Percentiles rank a stretch among this genome's conserved stretches.
Conservation (phyloP, 495 filamentous ascomycete species). For the Penicillium herquei region DNA sequence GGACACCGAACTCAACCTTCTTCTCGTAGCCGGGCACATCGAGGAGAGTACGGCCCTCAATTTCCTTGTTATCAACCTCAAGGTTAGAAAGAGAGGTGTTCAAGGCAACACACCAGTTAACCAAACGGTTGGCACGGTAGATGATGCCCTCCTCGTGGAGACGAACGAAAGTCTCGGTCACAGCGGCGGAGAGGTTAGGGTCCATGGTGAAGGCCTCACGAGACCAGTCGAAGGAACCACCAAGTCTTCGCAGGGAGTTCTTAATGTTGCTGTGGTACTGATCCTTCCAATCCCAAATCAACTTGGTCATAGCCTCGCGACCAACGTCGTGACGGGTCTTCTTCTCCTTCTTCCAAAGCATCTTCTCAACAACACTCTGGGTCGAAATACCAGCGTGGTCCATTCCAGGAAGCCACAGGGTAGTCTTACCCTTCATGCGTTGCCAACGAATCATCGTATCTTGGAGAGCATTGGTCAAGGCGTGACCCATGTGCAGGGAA, state of each 20-base stretch:
- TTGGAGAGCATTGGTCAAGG: conserved; percentile 64
- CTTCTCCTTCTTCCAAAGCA: conserved; percentile 64
- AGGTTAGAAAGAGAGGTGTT: conserved; percentile 76
- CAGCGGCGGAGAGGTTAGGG: conserved; percentile 61
- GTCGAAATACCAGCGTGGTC: conserved; percentile 79
- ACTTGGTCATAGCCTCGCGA: conserved; percentile 55
- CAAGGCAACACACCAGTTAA: conserved; percentile 73
- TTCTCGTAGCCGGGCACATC: conserved; percentile 63
- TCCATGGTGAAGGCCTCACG: conserved; percentile 77
- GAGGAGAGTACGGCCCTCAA: conserved; percentile 62
- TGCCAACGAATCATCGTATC: conserved; percentile 75
- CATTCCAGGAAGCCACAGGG: conserved; percentile 71
- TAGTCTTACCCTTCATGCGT: conserved; percentile 62
- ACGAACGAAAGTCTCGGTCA: conserved; percentile 68
- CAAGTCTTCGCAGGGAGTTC: conserved; percentile 55
- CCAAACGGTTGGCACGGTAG: conserved; percentile 72
- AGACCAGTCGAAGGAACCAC: conserved; percentile 63
- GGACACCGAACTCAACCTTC: conserved; percentile 72
- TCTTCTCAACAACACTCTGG: conserved; percentile 75
- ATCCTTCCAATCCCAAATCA: conserved; percentile 69
- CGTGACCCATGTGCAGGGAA: conserved; percentile 69
- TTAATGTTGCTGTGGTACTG: conserved; percentile 66
- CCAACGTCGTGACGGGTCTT: conserved; percentile 68
- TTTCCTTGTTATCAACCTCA: conserved; percentile 73
- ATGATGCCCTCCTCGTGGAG: conserved; percentile 75